Base-by-base conservation (phyloP, 352 stramenopile species). In the Aphanomyces astaci region DNA sequence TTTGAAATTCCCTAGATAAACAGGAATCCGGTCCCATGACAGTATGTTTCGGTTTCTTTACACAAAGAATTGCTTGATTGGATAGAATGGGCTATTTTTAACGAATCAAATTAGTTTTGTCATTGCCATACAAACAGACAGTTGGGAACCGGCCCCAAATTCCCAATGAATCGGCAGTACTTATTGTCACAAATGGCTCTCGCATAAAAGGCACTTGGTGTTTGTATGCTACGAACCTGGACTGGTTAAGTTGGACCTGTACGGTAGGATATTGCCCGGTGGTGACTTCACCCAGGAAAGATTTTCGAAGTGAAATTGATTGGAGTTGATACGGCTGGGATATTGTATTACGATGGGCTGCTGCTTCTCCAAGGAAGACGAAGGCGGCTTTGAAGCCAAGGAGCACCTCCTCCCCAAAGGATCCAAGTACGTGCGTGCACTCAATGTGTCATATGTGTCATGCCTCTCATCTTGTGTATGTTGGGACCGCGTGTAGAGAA, bases 301-400 rank as follows among this genome's bases (percentile, higher is more conserved):
- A 59, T 59, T 59, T 59, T 59, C 51, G 51, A 59, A 59, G 51
- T 59, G 51, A 59, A 59, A 59, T 40, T 53, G 30, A 59, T 59
- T 59, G 51, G 51, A 59, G 51, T 59, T 59, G 51, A 30, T 39
- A 7, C 30, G 17, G n/a, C 22, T 36, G 25, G 10, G 25, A 53
- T 59, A 32, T 22, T 59, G 51, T 19, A 33, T 22, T 28, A 57
- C 3, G 40, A 68, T 68, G 62, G 62, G 62, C 32, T 68, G 62
- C 62, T 68, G 62, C 62, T 68, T 68, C 46, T 68, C 62, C 17
- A 59, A 43, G 33, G 62, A 68, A 62, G 62, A 68, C 46, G 62
- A 68, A 30, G 48, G n/a, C 17, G 46, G 43, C 11, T 68, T 46
- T 33, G 62, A 68, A 22, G 62, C 62, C 51, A 68, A 68, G 32